phyloP scores from a whole-genome alignment of 2,329 filamentous ascomycete species.

The Diplodia mutila region DNA sequence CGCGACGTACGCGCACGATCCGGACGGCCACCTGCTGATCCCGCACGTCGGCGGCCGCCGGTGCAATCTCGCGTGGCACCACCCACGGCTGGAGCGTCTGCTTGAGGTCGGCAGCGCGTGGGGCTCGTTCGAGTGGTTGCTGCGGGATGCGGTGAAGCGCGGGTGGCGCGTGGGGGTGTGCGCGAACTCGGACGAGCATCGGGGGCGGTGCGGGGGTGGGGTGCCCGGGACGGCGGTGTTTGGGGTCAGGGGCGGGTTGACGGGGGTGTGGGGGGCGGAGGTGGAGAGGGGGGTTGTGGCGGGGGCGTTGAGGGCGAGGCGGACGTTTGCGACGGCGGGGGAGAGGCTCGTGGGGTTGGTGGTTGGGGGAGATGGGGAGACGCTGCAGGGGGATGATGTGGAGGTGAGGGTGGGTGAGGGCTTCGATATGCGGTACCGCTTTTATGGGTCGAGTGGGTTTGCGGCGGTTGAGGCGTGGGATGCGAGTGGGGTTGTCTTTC shows the following conservation, averaged over 20 bases:
- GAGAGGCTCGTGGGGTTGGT: slow-evolving; percentile 14
- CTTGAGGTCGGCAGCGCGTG: slow-evolving; percentile 44
- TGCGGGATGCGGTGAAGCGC: slow-evolving; percentile 33
- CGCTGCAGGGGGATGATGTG: slow-evolving; percentile 2
- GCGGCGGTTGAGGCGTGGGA: not conserved
- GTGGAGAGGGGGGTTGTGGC: not conserved
- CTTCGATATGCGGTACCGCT: not conserved
- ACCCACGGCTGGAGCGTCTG: slow-evolving; percentile 42
- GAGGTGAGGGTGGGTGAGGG: not conserved
- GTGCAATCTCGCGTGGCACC: slow-evolving; percentile 44
- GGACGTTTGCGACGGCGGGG: slow-evolving; percentile 18
- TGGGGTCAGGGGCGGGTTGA: not conserved
- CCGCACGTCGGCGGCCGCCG: slow-evolving; percentile 44
- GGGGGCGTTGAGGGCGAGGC: not conserved
- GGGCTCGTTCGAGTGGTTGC: slow-evolving; percentile 44
- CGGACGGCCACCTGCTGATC: slow-evolving; percentile 41
- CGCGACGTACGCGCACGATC: slow-evolving; percentile 41
- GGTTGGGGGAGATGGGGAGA: not conserved
- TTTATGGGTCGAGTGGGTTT: not conserved
- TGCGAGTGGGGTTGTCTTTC: not conserved
- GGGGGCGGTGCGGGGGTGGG: slow-evolving; percentile 43
- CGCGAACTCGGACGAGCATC: slow-evolving; percentile 44
- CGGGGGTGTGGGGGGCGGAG: not conserved
- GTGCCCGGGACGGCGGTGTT: slow-evolving; percentile 43
- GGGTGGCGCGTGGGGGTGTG: slow-evolving; percentile 43